Percentiles rank a stretch among this genome's conserved stretches.
Conservation (phyloP, 2,329 filamentous ascomycete genomes). For the Aspergillus sp. region DNA sequence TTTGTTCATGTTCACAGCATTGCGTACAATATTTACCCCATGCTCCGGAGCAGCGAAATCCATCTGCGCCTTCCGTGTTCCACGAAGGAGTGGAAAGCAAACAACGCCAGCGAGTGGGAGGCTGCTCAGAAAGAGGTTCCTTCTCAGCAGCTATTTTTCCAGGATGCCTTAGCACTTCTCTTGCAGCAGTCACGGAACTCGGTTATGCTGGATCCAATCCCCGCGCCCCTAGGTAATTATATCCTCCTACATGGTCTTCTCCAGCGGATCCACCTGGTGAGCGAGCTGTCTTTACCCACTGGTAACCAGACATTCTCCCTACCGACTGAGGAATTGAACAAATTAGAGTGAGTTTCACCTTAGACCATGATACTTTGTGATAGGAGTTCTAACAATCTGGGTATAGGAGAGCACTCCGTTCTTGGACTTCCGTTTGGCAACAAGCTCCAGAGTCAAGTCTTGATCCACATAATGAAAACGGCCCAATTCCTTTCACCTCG, state of each 20-base stretch:
- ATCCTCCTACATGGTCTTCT: conserved; percentile 67
- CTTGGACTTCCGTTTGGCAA: conserved; percentile 33
- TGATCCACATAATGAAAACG: conserved; percentile 29
- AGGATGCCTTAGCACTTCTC: conserved; percentile 27
- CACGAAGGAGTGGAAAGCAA: conserved; percentile 32
- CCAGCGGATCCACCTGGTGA: conserved; percentile 55
- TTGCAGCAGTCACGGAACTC: conserved; percentile 24
- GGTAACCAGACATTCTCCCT: conserved; percentile 24
- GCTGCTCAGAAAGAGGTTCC: conserved; percentile 19
- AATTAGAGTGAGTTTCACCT: conserved; percentile 22
- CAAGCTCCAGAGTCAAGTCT: conserved; percentile 31
- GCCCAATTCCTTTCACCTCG: conserved; percentile 30
- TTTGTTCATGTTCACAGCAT: conserved; percentile 36
- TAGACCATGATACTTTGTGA: not conserved
- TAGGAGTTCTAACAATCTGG: not conserved
- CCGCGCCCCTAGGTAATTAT: conserved; percentile 60
- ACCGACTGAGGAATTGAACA: conserved; percentile 29
- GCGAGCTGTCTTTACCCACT: conserved; percentile 27
- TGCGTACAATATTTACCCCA: conserved; percentile 35
- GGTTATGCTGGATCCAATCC: conserved; percentile 25
- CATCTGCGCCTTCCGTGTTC: conserved; percentile 34
- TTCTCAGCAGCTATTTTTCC: conserved; percentile 28
- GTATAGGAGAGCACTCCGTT: conserved; percentile 25
- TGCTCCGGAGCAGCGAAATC: conserved; percentile 33
- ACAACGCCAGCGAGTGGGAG: conserved; percentile 28